phyloP scores from a whole-genome alignment of 2,329 filamentous ascomycete genomes.

The Pezicula radicicola region DNA sequence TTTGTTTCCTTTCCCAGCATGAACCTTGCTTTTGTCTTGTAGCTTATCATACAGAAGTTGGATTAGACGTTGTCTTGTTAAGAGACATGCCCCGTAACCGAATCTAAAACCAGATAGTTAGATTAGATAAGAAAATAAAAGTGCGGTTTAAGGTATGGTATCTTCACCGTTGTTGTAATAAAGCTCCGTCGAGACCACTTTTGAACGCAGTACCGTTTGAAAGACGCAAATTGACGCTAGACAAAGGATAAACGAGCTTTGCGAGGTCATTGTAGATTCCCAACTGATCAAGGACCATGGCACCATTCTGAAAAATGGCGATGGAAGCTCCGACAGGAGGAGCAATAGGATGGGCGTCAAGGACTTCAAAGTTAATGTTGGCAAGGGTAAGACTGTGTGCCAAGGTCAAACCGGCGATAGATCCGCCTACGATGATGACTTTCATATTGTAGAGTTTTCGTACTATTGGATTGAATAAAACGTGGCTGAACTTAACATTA shows the following conservation, averaged over 20 bases:
- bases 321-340: not conserved
- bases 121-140: not conserved
- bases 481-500: too few relatives aligned
- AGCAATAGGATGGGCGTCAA: not conserved
- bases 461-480: too few relatives aligned
- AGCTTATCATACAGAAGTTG: slow-evolving; percentile 2
- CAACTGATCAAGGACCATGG: slow-evolving; percentile 45
- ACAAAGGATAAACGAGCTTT: not conserved
- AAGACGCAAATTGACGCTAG: not conserved
- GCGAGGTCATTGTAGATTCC: slow-evolving; percentile 22
- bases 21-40: slow-evolving; percentile 1
- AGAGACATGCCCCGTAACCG: not conserved
- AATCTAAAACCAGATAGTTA: not conserved
- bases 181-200: not conserved
- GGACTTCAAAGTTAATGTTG: slow-evolving; percentile 5
- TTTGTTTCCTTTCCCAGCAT: not conserved
- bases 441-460: too few relatives aligned
- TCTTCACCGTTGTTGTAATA: not conserved
- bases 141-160: too few relatives aligned
- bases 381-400: slow-evolving; percentile 3
- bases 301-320: slow-evolving; percentile 29
- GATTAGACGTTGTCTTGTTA: not conserved
- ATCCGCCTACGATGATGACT: not conserved
- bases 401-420: slow-evolving; percentile 1
- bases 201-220: not conserved